Evolutionary conservation across 768 basidiomycete species (phyloP).

Genomic region (Lactarius trivialis): DNA sequence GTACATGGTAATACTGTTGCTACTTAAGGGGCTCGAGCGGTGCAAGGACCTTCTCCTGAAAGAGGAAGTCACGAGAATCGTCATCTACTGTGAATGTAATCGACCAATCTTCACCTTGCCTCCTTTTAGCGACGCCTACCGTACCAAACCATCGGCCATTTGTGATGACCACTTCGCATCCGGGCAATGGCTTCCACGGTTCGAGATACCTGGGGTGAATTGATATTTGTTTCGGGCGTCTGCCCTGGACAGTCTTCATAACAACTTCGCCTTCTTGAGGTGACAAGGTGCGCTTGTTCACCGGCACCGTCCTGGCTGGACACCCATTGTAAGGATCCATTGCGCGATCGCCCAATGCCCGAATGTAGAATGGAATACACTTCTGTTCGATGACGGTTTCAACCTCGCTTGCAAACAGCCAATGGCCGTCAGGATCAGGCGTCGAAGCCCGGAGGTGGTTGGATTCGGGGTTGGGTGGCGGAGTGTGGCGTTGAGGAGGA

Average conservation of each 20-base stretch:
- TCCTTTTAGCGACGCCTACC: neutral
- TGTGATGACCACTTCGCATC: neutral
- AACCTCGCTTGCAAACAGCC: neutral
- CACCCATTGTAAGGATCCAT: neutral
- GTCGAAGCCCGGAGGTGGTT: too few relatives aligned
- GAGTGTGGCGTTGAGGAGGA: too few relatives aligned
- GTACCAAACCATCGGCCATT: fast-evolving
- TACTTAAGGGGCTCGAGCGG: neutral
- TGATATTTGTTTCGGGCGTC: neutral
- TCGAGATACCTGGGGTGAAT: neutral
- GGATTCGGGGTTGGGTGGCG: too few relatives aligned
- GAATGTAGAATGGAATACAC: neutral
- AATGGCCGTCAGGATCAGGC: neutral
- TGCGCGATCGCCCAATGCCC: neutral
- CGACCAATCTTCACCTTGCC: neutral
- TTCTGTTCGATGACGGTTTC: neutral
- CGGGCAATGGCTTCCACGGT: neutral
- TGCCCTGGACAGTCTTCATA: neutral
- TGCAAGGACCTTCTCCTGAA: neutral
- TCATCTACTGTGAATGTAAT: neutral
- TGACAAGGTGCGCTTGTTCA: neutral
- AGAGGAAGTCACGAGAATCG: neutral
- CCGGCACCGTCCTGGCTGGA: neutral
- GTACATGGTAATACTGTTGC: neutral
- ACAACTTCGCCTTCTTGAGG: neutral